These are phyloP conservation scores for Chaetothyriales sp. DNA, from an alignment of 2,329 filamentous ascomycete species.

Conservation along the genomic window DNA sequence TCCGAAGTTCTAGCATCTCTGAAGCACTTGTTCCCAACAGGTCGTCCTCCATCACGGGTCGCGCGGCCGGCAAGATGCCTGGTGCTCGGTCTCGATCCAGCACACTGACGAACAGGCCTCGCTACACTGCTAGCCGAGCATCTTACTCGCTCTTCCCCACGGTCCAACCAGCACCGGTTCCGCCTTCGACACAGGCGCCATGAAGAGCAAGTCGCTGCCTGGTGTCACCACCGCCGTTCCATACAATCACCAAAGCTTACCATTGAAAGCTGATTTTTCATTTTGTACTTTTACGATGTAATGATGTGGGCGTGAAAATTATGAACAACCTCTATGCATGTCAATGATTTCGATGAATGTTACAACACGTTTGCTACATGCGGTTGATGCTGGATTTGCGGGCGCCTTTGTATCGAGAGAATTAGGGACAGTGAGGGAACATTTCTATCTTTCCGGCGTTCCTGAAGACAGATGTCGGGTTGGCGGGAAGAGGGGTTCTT, in stretches of 20 bases:
- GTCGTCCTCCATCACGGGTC: conserved; percentile 11
- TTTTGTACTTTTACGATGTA: conserved; percentile 1
- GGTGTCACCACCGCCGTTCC: neutral
- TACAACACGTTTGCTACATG: neutral
- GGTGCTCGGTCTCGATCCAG: conserved; percentile 11
- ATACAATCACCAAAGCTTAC: neutral
- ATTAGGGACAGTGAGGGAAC: too few species aligned
- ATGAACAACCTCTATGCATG: neutral
- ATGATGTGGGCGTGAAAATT: neutral
- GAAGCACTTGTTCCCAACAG: conserved; percentile 9
- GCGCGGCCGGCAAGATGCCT: conserved; percentile 1
- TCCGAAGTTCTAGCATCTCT: conserved; percentile 1
- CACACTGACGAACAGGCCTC: conserved; percentile 11
- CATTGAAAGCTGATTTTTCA: neutral
- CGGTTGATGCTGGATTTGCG: too few species aligned
- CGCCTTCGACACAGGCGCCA: neutral
- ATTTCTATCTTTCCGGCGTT: too few species aligned
- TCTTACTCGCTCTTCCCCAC: conserved; percentile 33
- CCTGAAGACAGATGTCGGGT: neutral
- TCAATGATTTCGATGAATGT: neutral
- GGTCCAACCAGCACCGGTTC: conserved; percentile 2
- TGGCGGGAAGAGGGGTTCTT: neutral
- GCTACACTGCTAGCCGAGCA: conserved; percentile 19
- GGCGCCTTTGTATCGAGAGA: too few species aligned
- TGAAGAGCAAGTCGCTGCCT: neutral